Evolutionary conservation across 768 basidiomycete genomes (phyloP).

Genomic region (Lentinula raphanica): DNA sequence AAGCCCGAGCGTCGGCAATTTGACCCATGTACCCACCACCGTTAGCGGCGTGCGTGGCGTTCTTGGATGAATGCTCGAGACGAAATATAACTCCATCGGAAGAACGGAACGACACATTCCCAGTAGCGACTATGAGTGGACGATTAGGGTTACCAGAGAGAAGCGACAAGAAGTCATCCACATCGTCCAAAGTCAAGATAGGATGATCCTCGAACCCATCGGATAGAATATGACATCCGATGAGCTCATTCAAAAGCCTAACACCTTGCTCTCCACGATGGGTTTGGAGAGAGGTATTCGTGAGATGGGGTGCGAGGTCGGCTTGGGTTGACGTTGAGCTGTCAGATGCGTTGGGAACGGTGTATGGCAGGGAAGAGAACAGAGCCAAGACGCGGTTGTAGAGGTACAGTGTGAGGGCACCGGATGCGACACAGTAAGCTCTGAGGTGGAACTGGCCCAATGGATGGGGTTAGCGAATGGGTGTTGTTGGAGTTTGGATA

Average conservation of each 20-base stretch:
- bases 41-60: constrained; percentile 54
- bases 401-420: constrained; percentile 74
- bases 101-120: too few species aligned
- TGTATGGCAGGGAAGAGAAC: constrained; percentile 76
- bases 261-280: constrained; percentile 66
- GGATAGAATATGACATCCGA: constrained; percentile 54
- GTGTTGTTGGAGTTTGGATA: constrained; percentile 2
- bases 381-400: constrained; percentile 81
- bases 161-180: constrained; percentile 45
- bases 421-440: constrained; percentile 77
- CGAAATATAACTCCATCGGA: too few species aligned
- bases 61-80: constrained; percentile 41
- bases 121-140: too few species aligned
- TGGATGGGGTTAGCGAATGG: not conserved
- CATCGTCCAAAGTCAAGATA: constrained; percentile 28
- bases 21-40: constrained; percentile 97
- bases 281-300: constrained; percentile 86
- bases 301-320: constrained; percentile 74
- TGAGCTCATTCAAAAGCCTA: constrained; percentile 72
- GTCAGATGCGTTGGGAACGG: constrained; percentile 31
- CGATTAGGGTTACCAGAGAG: too few species aligned
- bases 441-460: constrained; percentile 87
- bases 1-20: constrained; percentile 77
- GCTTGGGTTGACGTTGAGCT: constrained; percentile 13
- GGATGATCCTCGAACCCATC: constrained; percentile 9